Evolutionary conservation across 2,329 filamentous ascomycete genomes (phyloP).

Genomic region (Colletotrichum brevisporum): DNA sequence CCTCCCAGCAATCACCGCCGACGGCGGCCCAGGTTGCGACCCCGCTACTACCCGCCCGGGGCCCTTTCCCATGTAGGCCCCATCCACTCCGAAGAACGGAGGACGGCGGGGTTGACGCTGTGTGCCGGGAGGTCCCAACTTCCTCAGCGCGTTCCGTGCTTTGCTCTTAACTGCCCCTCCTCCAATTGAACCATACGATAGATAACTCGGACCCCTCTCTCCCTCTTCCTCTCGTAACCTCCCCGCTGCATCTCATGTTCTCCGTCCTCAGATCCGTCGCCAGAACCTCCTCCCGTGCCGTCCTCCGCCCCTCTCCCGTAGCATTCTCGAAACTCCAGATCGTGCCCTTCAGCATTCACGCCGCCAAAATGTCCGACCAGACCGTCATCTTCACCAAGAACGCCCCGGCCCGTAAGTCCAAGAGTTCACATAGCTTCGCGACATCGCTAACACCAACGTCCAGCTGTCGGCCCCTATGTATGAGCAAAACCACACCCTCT

Average conservation of each 20-base stretch:
- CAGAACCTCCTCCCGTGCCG: conserved; percentile 36
- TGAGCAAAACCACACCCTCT: conserved; percentile 45
- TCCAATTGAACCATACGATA: conserved; percentile 17
- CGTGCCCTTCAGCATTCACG: conserved; percentile 28
- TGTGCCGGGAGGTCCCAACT: conserved; percentile 27
- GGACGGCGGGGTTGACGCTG: conserved; percentile 33
- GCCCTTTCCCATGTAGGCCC: not conserved
- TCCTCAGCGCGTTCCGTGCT: not conserved
- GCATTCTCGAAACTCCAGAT: conserved; percentile 15
- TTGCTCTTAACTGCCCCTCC: too few relatives aligned
- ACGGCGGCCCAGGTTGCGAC: not conserved
- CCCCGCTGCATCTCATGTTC: conserved; percentile 33
- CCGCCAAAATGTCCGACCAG: conserved; percentile 46
- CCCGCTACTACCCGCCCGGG: conserved; percentile 33
- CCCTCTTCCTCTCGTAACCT: not conserved
- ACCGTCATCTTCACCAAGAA: conserved; percentile 70
- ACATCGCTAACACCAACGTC: conserved; percentile 14
- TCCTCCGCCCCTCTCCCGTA: conserved; percentile 8
- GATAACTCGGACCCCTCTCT: not conserved
- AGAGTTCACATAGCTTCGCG: not conserved
- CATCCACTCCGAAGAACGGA: conserved; percentile 38
- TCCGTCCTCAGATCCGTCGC: conserved; percentile 38
- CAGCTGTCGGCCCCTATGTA: conserved; percentile 76
- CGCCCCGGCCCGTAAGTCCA: conserved; percentile 68
- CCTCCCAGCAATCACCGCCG: not conserved